Evolutionary conservation across 2,329 filamentous ascomycete genomes (phyloP).

Genomic region (Colletotrichum sp.): DNA sequence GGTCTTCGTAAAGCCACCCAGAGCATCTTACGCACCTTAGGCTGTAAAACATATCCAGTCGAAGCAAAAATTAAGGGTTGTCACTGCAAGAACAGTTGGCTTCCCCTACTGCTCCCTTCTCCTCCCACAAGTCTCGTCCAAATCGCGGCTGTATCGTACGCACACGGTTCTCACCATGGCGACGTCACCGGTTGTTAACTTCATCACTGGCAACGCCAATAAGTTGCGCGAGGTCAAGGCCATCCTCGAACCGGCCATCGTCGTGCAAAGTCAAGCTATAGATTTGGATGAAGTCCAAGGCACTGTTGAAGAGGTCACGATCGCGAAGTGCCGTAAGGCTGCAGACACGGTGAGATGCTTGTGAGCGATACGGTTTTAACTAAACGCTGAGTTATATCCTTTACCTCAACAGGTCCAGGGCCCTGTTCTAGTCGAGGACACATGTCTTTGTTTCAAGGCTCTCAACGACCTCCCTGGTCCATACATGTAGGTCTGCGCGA

Average conservation of each 20-base stretch:
- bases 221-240: conserved; percentile 90
- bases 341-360: conserved; percentile 69
- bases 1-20: neutral
- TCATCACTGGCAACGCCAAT: conserved; percentile 96
- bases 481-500: conserved; percentile 78
- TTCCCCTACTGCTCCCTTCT: neutral
- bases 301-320: conserved; percentile 87
- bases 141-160: neutral
- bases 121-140: neutral
- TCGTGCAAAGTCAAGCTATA: conserved; percentile 74
- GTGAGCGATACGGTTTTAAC: neutral
- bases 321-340: conserved; percentile 84
- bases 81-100: neutral
- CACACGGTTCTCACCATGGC: conserved; percentile 38
- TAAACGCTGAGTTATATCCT: neutral
- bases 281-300: conserved; percentile 93
- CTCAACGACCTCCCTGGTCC: conserved; percentile 91
- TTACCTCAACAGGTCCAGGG: conserved; percentile 67
- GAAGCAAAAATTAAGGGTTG: neutral
- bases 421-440: conserved; percentile 95
- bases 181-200: conserved; percentile 67
- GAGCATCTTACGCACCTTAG: neutral
- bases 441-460: conserved; percentile 90
- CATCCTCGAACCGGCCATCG: conserved; percentile 78
- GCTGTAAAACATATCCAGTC: neutral